Evolutionary conservation across 2,329 filamentous ascomycete genomes (phyloP).

Genomic region (Paraconiothyrium brasiliense): DNA sequence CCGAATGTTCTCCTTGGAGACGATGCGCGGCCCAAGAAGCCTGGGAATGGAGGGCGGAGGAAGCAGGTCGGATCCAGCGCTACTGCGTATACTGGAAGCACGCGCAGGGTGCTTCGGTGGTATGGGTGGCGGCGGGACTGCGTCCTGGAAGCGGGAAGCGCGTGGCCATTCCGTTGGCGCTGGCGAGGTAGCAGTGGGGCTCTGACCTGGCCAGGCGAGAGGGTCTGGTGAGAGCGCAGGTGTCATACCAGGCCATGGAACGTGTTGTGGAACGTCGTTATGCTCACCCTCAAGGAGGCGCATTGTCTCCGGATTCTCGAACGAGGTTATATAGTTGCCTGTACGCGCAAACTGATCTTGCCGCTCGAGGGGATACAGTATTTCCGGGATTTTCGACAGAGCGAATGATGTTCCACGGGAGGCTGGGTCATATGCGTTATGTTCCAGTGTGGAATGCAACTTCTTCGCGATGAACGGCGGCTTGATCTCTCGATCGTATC

Average conservation of each 20-base stretch:
- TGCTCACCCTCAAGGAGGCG: background rate
- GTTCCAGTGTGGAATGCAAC: conserved; percentile 8
- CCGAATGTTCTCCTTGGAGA: conserved; percentile 48
- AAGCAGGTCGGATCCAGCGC: background rate
- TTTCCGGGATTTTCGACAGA: conserved; percentile 6
- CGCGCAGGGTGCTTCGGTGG: conserved; percentile 34
- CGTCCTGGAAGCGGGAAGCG: background rate
- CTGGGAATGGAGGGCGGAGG: background rate
- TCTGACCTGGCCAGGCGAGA: conserved; percentile 1
- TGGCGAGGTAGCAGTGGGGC: background rate
- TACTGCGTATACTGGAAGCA: conserved; percentile 4
- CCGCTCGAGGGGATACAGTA: background rate
- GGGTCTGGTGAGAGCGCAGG: background rate
- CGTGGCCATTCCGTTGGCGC: conserved; percentile 6
- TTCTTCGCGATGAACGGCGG: conserved; percentile 11
- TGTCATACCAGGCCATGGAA: conserved; percentile 15
- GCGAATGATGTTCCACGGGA: conserved; percentile 5
- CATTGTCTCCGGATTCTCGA: background rate
- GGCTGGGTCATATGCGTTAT: conserved; percentile 3
- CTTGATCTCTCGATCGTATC: conserved; percentile 29
- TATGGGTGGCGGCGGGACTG: conserved; percentile 25
- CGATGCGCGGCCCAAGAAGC: conserved; percentile 31
- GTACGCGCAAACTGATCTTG: background rate
- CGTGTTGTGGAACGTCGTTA: background rate
- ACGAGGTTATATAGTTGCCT: background rate